Evolutionary conservation across 78 protist species (phyloP).

Genomic region (Isochrysis galbana): DNA sequence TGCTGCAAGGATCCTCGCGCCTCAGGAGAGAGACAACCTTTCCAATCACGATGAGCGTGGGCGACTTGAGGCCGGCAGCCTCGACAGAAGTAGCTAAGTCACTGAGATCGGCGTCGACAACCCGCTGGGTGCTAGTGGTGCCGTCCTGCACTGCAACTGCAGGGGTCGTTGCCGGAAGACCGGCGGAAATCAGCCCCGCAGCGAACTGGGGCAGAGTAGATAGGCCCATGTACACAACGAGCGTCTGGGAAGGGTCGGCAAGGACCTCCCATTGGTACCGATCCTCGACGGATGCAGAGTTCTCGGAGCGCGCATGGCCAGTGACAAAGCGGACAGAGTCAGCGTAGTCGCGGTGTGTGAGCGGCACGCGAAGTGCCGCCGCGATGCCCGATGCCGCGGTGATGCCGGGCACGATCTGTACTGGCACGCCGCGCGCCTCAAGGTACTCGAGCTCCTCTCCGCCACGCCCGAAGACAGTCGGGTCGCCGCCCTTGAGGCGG

Average conservation of each 20-base stretch:
- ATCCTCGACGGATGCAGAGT: background rate
- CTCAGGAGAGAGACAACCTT: background rate
- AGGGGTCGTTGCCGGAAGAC: conserved; percentile 12
- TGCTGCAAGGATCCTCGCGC: no score
- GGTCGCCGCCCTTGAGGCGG: conserved; percentile 66
- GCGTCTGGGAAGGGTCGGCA: background rate
- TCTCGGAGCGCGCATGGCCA: conserved; percentile 23
- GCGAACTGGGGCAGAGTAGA: background rate
- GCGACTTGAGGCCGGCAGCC: background rate
- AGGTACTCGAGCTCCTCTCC: conserved; percentile 58
- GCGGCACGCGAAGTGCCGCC: conserved; percentile 42
- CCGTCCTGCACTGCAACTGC: conserved; percentile 50
- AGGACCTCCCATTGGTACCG: background rate
- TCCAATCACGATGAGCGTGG: conserved; percentile 10
- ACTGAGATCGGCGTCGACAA: background rate
- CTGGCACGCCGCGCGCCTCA: conserved; percentile 26
- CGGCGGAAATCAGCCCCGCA: background rate
- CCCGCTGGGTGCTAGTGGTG: conserved; percentile 10
- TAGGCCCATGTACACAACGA: conserved; percentile 3
- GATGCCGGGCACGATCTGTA: conserved; percentile 56
- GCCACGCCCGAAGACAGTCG: conserved; percentile 65
- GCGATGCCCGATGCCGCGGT: conserved; percentile 44
- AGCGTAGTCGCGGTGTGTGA: conserved; percentile 59
- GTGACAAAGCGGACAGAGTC: conserved; percentile 44
- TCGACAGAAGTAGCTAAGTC: background rate